Percentiles rank a stretch among this genome's conserved stretches.
These are phyloP conservation scores for Volvariella volvacea DNA, from an alignment of 1,284 basidiomycete species.

Conservation along the genomic window DNA sequence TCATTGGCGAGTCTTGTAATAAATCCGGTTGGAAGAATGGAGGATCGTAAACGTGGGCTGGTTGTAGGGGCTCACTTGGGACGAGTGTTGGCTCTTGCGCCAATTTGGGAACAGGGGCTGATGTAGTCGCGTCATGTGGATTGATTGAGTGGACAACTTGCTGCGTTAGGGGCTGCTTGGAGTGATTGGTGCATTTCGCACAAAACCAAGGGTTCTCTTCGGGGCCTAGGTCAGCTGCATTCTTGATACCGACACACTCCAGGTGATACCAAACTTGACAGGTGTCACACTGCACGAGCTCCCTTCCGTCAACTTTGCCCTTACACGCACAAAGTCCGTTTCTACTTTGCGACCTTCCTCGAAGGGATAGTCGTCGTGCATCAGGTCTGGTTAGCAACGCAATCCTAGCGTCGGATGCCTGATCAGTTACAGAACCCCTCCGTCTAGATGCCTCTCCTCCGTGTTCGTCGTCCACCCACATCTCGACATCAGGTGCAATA, in stretches of 20 bases:
- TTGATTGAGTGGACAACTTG: too few relatives aligned
- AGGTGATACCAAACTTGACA: constrained; percentile 76
- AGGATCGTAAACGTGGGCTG: constrained; percentile 35
- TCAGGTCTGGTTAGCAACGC: constrained; percentile 45
- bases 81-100: constrained; percentile 56
- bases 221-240: constrained; percentile 54
- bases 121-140: not conserved
- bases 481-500: not conserved
- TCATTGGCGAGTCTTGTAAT: constrained; percentile 41
- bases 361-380: too few relatives aligned
- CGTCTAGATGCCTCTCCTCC: constrained; percentile 2
- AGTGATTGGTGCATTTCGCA: constrained; percentile 36
- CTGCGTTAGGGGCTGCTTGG: constrained; percentile 14
- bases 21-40: constrained; percentile 47
- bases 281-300: constrained; percentile 70
- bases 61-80: constrained; percentile 39
- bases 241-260: constrained; percentile 61
- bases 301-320: constrained; percentile 56
- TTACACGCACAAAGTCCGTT: constrained; percentile 60
- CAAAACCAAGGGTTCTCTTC: constrained; percentile 78
- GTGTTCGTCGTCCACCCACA: not conserved
- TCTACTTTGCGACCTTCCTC: constrained; percentile 25
- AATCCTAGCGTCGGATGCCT: constrained; percentile 61
- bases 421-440: constrained; percentile 1
- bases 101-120: constrained; percentile 1